Evolutionary conservation across 306 rosid species (phyloP).

Genomic region (Vicia faba): DNA sequence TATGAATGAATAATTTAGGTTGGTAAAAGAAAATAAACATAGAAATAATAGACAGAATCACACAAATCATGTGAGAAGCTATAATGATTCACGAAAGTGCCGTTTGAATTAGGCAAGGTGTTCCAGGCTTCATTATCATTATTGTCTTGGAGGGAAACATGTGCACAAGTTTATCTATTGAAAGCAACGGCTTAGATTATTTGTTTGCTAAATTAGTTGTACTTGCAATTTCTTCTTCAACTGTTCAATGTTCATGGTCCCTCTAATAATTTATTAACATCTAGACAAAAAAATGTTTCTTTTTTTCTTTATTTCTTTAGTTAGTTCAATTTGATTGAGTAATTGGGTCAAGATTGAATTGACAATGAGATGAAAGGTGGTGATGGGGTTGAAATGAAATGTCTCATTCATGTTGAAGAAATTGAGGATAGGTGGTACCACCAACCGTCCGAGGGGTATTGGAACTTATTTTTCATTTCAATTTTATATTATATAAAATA

Average conservation of each 20-base stretch:
- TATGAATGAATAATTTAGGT: not conserved
- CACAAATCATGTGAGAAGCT: not conserved
- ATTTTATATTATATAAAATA: too few species aligned
- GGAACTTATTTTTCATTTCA: too few species aligned
- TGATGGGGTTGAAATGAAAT: conserved; percentile 15
- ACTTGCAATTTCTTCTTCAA: conserved; percentile 1
- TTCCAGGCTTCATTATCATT: not conserved
- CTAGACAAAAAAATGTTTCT: not conserved
- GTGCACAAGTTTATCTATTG: not conserved
- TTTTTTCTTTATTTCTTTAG: not conserved
- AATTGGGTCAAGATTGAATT: not conserved
- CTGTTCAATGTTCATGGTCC: not conserved
- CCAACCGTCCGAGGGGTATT: not conserved
- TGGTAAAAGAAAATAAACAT: not conserved
- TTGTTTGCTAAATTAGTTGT: conserved; percentile 3
- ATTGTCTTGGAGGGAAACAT: conserved; percentile 1
- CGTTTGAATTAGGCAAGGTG: conserved; percentile 17
- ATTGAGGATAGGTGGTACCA: conserved; percentile 13
- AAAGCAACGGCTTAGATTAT: conserved; percentile 30
- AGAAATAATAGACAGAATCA: not conserved
- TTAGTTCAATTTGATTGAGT: not conserved
- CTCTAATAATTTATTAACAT: not conserved
- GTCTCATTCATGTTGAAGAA: not conserved
- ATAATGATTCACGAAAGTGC: conserved; percentile 13
- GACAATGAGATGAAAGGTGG: not conserved